Base-by-base conservation (phyloP, 164 flowering plant genomes). In the Aristolochia fimbriata region DNA sequence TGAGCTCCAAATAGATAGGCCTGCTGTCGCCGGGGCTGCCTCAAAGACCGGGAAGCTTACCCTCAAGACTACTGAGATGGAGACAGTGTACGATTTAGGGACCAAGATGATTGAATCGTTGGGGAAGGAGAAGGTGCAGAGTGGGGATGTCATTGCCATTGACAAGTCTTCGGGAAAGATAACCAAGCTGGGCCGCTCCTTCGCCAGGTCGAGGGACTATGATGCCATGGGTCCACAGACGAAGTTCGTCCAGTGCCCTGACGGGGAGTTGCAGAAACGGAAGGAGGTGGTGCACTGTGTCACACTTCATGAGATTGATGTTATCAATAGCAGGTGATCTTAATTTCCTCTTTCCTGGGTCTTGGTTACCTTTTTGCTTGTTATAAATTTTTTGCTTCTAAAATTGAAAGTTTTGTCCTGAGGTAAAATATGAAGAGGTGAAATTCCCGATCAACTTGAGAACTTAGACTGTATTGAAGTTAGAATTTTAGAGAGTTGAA, bases 231-330 rank as follows among this genome's bases (percentile, higher is more conserved):
- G 98, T 0, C 85, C 91, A 0, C 88, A 83, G 66, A 83, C 87
- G 5, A 93, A 90, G 83, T 93, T 93, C 49, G 90, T 93, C 59
- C 97, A 93, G 63, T 93, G 96, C 66, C 98, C 98, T 0, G 97
- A 90, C 60, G 98, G 98, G 47, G 98, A 93, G 86, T 63, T 93
- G 79, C 98, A 93, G 94, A 93, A 93, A 83, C 71, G 98, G 74
- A 93, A 89, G 77, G 98, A 89, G 77, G 87, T 89, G 21, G 93
- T 93, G 67, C 97, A 93, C 74, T 84, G 87, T 41, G 97, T 93
- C 31, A 80, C 96, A 0, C 96, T 92, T 66, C 98, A 92, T 67
- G 98, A 92, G 71, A 92, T 92, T 61, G 98, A 92, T 75, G 98
- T 92, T 47, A 92, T 92, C 61, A 92, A 92, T 31, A 92, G 98